Base-by-base conservation (phyloP, 2,329 filamentous ascomycete species). In the Pezicula radicicola region DNA sequence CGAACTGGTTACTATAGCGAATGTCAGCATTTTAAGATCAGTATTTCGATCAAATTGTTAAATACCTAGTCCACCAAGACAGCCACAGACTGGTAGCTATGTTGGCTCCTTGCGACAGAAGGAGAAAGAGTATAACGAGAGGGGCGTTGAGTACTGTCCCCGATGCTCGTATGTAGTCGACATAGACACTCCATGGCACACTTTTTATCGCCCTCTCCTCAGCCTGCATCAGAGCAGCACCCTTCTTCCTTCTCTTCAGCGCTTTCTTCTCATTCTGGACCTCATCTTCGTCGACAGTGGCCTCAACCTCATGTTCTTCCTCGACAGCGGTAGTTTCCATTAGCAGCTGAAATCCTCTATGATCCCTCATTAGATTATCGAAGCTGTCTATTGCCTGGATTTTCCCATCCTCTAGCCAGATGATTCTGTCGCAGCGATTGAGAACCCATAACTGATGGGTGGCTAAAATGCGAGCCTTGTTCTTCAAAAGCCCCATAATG, bases 41-140 rank as follows among this genome's bases (percentile, higher is more conserved):
- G 70, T 50, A 78, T 75, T 8, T 68, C 65, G 55, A 79, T 33
- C 42, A 28, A 21, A 15, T n/a, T 44, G 87, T 25, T 59, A 81
- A 80, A 60, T 81, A 63, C 2, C 81, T 82, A 0, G 89, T 93
- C 92, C 92, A 97, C 73, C 85, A 97, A 1, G 91, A 93, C 1
- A 97, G 80, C 92, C 92, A 97, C 51, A 97, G 71, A 60, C 87
- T 91, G 15, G 91, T 95, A 61, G 83, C 78, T 57, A 97, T 92
- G 63, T 94, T 96, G 57, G 88, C 79, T 5, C 87, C 89, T 63
- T 96, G 91, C 0, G 88, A 83, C 2, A 58, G 16, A 21, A 80
- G 65, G 13, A 87, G 71, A 2, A 83, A 63, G 35, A 78, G 49
- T 2, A 85, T 53, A 4, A 85, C 70, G 12, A 80, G 56, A 0